These are phyloP conservation scores for Talaromyces proteolyticus DNA, from an alignment of 495 filamentous ascomycete species.

Conservation along the genomic window DNA sequence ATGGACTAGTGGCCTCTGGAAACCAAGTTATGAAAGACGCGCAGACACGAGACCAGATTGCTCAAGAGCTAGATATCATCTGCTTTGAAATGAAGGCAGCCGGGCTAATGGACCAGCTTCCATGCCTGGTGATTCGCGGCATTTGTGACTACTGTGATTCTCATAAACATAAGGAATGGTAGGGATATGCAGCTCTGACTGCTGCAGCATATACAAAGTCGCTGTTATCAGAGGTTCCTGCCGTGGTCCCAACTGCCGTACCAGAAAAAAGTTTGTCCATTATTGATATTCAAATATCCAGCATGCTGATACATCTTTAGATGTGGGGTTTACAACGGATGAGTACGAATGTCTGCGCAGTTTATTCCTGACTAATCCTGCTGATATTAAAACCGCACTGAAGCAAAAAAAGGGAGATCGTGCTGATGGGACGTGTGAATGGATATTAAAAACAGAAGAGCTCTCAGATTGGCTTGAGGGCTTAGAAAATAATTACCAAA, in stretches of 20 bases:
- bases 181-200: conserved; percentile 20
- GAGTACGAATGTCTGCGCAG: conserved; percentile 7
- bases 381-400: conserved; percentile 11
- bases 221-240: conserved; percentile 11
- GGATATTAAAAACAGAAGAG: conserved; percentile 19
- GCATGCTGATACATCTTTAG: neutral
- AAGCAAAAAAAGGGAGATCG: conserved; percentile 15
- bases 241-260: neutral
- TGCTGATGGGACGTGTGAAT: conserved; percentile 19
- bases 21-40: conserved; percentile 28
- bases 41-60: conserved; percentile 18
- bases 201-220: conserved; percentile 17
- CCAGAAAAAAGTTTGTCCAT: neutral
- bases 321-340: neutral
- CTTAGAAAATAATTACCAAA: neutral
- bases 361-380: conserved; percentile 14
- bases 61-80: conserved; percentile 10
- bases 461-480: conserved; percentile 11
- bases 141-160: conserved; percentile 23
- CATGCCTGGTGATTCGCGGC: conserved; percentile 18
- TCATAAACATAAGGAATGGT: conserved; percentile 23
- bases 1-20: conserved; percentile 27
- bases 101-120: conserved; percentile 19
- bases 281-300: neutral
- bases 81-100: conserved; percentile 22